Percentiles rank a stretch among this genome's conserved stretches.
phyloP scores from a whole-genome alignment of 208 protist species.

The Leishmania major region DNA sequence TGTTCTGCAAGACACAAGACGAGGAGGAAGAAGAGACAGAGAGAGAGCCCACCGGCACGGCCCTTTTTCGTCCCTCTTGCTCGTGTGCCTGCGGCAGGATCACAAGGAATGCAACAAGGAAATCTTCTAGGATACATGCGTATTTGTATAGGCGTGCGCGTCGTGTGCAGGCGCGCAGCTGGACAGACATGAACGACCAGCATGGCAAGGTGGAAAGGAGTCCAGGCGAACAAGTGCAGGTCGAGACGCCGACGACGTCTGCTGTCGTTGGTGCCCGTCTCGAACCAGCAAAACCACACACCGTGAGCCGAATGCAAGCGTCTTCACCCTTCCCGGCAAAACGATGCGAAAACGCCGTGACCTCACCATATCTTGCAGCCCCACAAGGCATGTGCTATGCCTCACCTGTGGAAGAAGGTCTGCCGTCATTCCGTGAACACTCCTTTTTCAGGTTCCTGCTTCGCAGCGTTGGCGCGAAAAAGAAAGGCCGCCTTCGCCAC shows the following conservation, averaged over 20 bases:
- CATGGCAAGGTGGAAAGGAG: neutral
- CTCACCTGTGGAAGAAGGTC: neutral
- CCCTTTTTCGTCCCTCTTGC: neutral
- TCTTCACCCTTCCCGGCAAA: neutral
- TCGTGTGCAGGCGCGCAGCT: neutral
- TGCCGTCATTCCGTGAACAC: neutral
- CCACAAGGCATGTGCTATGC: neutral
- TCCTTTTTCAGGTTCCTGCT: neutral
- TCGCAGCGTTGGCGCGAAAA: conserved; percentile 12
- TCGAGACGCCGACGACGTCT: neutral
- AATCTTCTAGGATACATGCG: neutral
- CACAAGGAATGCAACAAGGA: neutral
- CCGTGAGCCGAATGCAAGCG: neutral
- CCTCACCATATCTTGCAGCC: neutral
- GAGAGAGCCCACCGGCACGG: neutral
- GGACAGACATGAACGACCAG: neutral
- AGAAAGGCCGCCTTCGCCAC: conserved; percentile 49
- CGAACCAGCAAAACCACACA: neutral
- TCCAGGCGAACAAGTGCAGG: neutral
- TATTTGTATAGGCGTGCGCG: neutral
- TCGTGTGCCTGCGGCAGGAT: neutral
- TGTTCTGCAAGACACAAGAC: neutral
- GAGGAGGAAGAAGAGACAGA: neutral
- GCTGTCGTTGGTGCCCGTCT: neutral
- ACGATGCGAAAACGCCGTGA: no score